A percentile compares a stretch with the other conserved stretches of the same genome.
These are phyloP conservation scores for Panicum miliaceum DNA, from an alignment of 176 grass and related monocot species.

Conservation along the genomic window DNA sequence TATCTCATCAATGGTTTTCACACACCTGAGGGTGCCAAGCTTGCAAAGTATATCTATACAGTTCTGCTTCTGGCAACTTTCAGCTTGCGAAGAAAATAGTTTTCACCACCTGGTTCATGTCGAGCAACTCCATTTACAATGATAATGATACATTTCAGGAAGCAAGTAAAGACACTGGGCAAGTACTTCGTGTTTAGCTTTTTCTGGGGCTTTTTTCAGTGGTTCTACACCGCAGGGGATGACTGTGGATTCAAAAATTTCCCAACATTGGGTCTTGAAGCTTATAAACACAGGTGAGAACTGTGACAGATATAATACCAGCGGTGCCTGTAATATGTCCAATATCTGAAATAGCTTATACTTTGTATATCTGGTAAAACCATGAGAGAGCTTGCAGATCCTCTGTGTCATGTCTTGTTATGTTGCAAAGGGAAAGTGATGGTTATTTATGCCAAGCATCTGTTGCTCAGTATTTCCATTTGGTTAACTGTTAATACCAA, in stretches of 20 bases:
- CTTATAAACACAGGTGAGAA: constrained; percentile 60
- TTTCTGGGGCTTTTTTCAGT: constrained; percentile 89
- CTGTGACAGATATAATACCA: constrained; percentile 3
- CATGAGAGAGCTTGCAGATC: background rate
- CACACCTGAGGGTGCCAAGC: constrained; percentile 66
- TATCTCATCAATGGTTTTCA: constrained; percentile 80
- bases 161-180: constrained; percentile 83
- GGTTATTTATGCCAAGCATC: constrained; percentile 20
- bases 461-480: constrained; percentile 18
- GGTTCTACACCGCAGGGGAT: constrained; percentile 84
- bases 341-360: constrained; percentile 17
- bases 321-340: constrained; percentile 3
- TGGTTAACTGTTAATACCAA: constrained; percentile 2
- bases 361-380: constrained; percentile 6
- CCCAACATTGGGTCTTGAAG: constrained; percentile 81
- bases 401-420: constrained; percentile 22
- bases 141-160: constrained; percentile 53
- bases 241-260: constrained; percentile 79
- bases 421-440: background rate
- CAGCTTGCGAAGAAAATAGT: background rate
- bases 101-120: background rate
- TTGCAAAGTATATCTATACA: constrained; percentile 68
- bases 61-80: constrained; percentile 25
- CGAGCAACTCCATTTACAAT: constrained; percentile 1
- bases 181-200: constrained; percentile 78